phyloP scores from a whole-genome alignment of 2,329 filamentous ascomycete genomes.

The Ambrosiella cleistominuta region DNA sequence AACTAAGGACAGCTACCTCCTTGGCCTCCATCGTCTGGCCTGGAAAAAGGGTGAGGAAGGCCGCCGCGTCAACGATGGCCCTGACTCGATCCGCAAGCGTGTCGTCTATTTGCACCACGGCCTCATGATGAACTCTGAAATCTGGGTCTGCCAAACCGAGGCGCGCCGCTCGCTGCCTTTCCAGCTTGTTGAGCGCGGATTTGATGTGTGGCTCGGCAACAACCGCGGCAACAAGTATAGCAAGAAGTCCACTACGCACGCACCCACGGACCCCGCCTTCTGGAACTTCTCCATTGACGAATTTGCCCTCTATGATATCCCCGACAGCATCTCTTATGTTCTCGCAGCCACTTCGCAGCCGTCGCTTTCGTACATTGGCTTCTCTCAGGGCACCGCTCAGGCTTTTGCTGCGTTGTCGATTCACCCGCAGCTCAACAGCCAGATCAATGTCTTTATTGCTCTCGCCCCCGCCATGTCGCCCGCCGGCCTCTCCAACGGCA shows the following conservation, averaged over 20 bases:
- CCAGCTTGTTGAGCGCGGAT: conserved; percentile 71
- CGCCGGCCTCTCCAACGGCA: conserved; percentile 70
- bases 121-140: conserved; percentile 95
- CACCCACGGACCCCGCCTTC: conserved; percentile 60
- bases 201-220: conserved; percentile 96
- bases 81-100: conserved; percentile 53
- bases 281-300: conserved; percentile 99
- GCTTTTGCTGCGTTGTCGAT: conserved; percentile 88
- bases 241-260: conserved; percentile 68
- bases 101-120: conserved; percentile 93
- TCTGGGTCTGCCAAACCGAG: conserved; percentile 89
- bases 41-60: conserved; percentile 70
- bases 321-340: conserved; percentile 84
- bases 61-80: conserved; percentile 56
- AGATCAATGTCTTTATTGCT: conserved; percentile 90
- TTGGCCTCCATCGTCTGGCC: conserved; percentile 75
- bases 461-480: conserved; percentile 94
- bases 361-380: conserved; percentile 87
- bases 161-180: conserved; percentile 76
- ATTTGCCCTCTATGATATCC: conserved; percentile 95
- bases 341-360: conserved; percentile 64
- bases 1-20: conserved; percentile 80
- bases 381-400: conserved; percentile 92
- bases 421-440: conserved; percentile 77
- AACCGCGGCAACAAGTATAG: conserved; percentile 98